A percentile compares a stretch with the other conserved stretches of the same genome.
Evolutionary conservation across 495 filamentous ascomycete genomes (phyloP).

Genomic region (Aspergillus ostianus): DNA sequence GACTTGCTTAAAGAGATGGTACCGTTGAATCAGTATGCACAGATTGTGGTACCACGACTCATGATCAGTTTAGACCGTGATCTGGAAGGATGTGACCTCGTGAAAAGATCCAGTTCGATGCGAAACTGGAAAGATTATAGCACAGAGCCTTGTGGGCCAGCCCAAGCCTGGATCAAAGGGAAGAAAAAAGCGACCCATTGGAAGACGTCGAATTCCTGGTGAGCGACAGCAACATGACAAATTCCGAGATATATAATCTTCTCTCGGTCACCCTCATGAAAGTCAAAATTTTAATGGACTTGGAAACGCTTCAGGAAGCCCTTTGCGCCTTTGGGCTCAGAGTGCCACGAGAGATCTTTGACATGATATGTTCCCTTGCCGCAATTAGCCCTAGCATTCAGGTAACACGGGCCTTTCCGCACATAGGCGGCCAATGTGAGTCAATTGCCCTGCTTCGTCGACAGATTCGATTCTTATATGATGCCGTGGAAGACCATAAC

Average conservation of each 20-base stretch:
- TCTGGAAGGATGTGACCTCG: neutral
- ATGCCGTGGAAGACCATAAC: neutral
- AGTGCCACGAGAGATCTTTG: neutral
- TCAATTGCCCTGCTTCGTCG: neutral
- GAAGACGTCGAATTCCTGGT: neutral
- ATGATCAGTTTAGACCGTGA: neutral
- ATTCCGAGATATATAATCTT: neutral
- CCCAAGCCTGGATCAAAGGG: neutral
- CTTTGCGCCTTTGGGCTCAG: neutral
- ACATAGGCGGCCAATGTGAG: neutral
- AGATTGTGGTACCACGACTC: neutral
- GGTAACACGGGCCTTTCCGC: no score
- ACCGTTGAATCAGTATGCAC: neutral
- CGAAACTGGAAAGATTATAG: no score
- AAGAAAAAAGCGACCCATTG: neutral
- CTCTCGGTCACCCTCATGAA: neutral
- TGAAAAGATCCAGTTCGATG: no score
- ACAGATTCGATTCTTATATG: neutral
- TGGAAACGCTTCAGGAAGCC: neutral
- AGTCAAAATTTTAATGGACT: neutral
- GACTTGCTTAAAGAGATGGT: neutral
- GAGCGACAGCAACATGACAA: neutral
- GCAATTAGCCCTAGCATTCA: neutral
- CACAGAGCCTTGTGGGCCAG: no score
- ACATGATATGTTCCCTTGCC: neutral